phyloP scores from a whole-genome alignment of 23 red algal genomes.

The Rhodosorus marinus region DNA sequence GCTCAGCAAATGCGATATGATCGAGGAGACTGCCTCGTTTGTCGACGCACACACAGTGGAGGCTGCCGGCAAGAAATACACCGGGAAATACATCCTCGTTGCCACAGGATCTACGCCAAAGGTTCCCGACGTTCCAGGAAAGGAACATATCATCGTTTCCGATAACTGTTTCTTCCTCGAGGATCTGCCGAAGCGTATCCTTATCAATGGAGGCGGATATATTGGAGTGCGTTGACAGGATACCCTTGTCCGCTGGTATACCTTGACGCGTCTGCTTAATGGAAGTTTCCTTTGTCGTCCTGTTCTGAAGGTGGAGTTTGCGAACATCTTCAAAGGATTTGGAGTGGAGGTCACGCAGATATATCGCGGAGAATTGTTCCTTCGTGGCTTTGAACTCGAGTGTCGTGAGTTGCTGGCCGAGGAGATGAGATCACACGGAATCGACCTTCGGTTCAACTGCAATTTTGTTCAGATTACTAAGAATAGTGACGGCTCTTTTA shows the following conservation, averaged over 20 bases:
- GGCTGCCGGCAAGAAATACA: conserved; percentile 18
- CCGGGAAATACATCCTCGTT: conserved; percentile 69
- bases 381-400: conserved; percentile 86
- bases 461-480: conserved; percentile 31
- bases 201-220: conserved; percentile 84
- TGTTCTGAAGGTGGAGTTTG: conserved; percentile 99
- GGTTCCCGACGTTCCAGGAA: conserved; percentile 69
- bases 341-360: conserved; percentile 53
- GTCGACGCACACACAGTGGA: conserved; percentile 70
- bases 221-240: too few relatives aligned
- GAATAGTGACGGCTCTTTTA: conserved; percentile 26
- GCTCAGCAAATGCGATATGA: conserved; percentile 47
- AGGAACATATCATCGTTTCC: conserved; percentile 56
- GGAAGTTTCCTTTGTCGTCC: too few relatives aligned
- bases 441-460: conserved; percentile 69
- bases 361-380: conserved; percentile 66
- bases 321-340: conserved; percentile 74
- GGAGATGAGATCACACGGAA: conserved; percentile 55
- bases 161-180: conserved; percentile 84
- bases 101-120: conserved; percentile 62
- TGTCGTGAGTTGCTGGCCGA: conserved; percentile 58
- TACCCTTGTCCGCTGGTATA: too few relatives aligned
- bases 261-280: too few relatives aligned
- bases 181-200: conserved; percentile 34
- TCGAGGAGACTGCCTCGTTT: conserved; percentile 29